Evolutionary conservation across 139 green algal genomes (phyloP), one percentile per base, ranked within the genome.

Genomic region (Haematococcus lacustris): DNA sequence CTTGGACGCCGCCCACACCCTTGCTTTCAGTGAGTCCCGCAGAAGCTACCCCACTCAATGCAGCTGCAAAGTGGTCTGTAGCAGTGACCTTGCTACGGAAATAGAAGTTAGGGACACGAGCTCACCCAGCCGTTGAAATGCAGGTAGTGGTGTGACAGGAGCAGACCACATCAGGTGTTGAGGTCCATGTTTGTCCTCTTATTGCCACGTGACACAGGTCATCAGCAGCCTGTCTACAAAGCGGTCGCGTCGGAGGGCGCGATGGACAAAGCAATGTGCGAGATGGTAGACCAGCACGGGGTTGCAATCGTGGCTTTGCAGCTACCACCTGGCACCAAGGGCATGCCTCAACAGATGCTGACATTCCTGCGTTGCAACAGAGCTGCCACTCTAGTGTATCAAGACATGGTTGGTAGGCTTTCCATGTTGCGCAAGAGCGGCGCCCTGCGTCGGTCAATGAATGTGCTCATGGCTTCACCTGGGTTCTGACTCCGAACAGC

Each of bases 371-470:
- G 78, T 28, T 59, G 59, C 34, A 78, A 72, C 75, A 53, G 35
- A 23, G 73, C 70, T 2, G 78, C 35, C 28, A 71, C 73, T 33
- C 78, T 84, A 21, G 51, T 84, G 32, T 80, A 75, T 71, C 59
- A 76, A 39, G 78, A 84, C 68, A 38, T 66, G 32, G 1, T 9
- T 33, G 23, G 39, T 39, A 39, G 41, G 40, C 66, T 61, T 39
- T 69, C 63, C 6, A 35, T 69, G 37, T 3, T 69, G 35, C 35
- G 63, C 37, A 69, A 69, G 63, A 51, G 35, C 63, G 21, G 26
- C 37, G 30, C 63, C 37, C 63, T 69, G 4, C 34, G 30, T 21
- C n/a, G 37, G 35, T 51, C 35, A 50, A 40, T 69, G n/a, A n/a
- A n/a, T n/a, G n/a, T n/a, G n/a, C n/a, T n/a, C n/a, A n/a, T n/a